Evolutionary conservation across 2,329 filamentous ascomycete genomes (phyloP), one percentile per base, ranked within the genome.

Genomic region (Neonectria ditissima): DNA sequence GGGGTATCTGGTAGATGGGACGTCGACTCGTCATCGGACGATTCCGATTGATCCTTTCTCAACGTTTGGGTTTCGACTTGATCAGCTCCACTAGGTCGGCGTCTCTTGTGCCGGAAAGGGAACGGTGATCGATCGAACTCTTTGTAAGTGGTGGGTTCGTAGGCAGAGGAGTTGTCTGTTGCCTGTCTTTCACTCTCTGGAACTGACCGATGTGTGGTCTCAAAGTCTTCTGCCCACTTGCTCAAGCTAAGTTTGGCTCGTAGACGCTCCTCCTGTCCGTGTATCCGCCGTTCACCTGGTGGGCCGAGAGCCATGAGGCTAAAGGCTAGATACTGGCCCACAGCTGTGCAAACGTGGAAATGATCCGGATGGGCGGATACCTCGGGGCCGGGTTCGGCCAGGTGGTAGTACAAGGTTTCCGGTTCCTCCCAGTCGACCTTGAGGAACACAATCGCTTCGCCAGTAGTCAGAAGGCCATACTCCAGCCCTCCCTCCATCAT

Each of bases 401-500:
- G 52, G 37, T 67, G 44, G 3, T 52, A 65, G 1, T 43, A 54
- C 2, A 67, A 53, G 2, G 18, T 60, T 10, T 48, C 32, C 2
- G 59, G 63, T 1, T 65, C 6, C 10, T 43, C 14, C 59, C 53
- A 65, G n/a, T 67, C 22, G 9, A 67, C n/a, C 37, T 59, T 63
- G 16, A 65, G 62, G 45, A 65, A 65, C 1, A 65, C 59, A 0
- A 50, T 65, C 4, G 57, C 50, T 4, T 67, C 24, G 5, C 65
- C 56, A 0, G 48, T 68, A 0, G 62, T 68, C 22, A 85, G 56
- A 24, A 77, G 73, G 10, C 82, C 77, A 62, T 82, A 83, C 57
- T 81, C 77, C 5, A 84, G 73, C 0, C 84, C 80, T 14, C 72
- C 73, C 52, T 80, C 67, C 8, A 86, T 78, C 78, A 86, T 86